Evolutionary conservation across 768 basidiomycete genomes (phyloP), one percentile per base, ranked within the genome.

Genomic region (Termitomyces sp.): DNA sequence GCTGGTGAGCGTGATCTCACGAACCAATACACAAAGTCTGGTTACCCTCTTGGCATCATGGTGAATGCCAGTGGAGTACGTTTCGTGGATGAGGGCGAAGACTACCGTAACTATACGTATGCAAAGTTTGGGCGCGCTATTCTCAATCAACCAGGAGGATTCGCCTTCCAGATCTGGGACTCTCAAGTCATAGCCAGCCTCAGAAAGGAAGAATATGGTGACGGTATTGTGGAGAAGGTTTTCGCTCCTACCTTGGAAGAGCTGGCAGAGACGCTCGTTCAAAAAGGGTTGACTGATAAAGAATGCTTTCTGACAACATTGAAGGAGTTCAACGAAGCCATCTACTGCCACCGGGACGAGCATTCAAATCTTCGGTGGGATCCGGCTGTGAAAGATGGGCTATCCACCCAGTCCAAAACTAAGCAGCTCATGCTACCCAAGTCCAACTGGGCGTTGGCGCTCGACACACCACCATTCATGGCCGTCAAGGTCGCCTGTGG

Each of bases 21-120:
- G 57, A 89, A 90, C 66, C 85, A 87, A 61, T 87, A 77, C 68
- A 89, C 87, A 7, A 89, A 89, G 69, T 88, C 86, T 10, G 85
- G 88, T 1, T 88, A 89, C 64, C 86, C 88, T 3, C 72, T 88
- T 10, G 87, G 87, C 1, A 76, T 89, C 58, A 88, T 87, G 87
- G 69, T 87, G 26, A 89, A 88, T 64, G 65, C 75, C 0, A 59
- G 69, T 2, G 88, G 88, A 4, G 61, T 69, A 52, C 77, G 87
- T 16, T 89, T 89, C 62, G 86, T 88, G 7, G 86, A 89, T 60
- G 88, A 89, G 68, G 87, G 87, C 37, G 81, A 80, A 66, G 86
- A 89, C 70, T 88, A 82, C 66, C 78, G 88, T 46, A 89, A 87
- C 67, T 88, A 83, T 63, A 89, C 87, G 1, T 89, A 89, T 63